phyloP scores from a whole-genome alignment of 2,329 filamentous ascomycete species.

The Trichoderma koningii region DNA sequence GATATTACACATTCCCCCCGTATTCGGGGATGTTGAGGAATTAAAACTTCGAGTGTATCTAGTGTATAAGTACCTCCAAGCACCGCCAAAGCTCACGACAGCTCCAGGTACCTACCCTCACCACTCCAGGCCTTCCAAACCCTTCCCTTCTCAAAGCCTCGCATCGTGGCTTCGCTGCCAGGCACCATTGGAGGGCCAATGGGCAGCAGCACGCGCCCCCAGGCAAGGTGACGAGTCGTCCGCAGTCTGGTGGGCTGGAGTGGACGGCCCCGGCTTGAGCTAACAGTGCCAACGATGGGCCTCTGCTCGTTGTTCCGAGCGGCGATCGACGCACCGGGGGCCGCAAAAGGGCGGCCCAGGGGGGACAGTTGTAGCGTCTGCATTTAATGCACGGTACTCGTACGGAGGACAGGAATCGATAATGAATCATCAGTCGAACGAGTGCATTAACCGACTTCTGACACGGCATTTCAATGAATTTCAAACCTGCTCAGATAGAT shows the following conservation, averaged over 20 bases:
- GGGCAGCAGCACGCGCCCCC: constrained; percentile 23
- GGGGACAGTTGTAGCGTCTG: not conserved
- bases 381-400: not conserved
- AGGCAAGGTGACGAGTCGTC: constrained; percentile 21
- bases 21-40: constrained; percentile 19
- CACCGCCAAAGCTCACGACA: not conserved
- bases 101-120: not conserved
- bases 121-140: no score
- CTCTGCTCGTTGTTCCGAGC: constrained; percentile 15
- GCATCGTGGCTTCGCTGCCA: constrained; percentile 8
- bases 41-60: not conserved
- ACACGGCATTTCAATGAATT: no score
- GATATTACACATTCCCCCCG: not conserved
- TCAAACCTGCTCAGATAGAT: no score
- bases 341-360: not conserved
- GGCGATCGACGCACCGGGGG: constrained; percentile 23
- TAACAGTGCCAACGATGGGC: constrained; percentile 1
- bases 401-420: not conserved
- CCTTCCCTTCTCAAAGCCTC: not conserved
- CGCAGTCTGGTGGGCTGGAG: not conserved
- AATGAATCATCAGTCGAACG: no score
- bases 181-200: constrained; percentile 25
- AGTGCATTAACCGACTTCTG: no score
- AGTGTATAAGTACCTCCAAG: not conserved
- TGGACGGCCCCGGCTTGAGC: constrained; percentile 12